phyloP scores from a whole-genome alignment of 2,329 filamentous ascomycete species.

The Colletotrichum destructivum region DNA sequence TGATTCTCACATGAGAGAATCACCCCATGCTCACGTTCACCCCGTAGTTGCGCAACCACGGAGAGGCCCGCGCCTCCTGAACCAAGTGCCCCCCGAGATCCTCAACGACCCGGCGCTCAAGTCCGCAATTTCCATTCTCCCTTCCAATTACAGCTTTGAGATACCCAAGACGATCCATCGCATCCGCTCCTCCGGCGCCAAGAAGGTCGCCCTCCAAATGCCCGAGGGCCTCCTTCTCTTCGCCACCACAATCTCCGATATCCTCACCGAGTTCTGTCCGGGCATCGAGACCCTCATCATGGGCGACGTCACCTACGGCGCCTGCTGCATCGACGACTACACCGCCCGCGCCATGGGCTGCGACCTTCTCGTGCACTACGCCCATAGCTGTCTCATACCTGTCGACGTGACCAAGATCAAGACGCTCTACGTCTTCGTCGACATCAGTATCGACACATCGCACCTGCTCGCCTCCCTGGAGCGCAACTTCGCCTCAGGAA shows the following conservation, averaged over 20 bases:
- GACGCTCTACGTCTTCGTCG: conserved; percentile 97
- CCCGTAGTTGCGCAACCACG: conserved; percentile 77
- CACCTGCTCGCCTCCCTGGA: conserved; percentile 90
- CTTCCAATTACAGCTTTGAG: conserved; percentile 98
- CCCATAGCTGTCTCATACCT: conserved; percentile 95
- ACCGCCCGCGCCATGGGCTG: conserved; percentile 94
- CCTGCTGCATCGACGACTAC: conserved; percentile 99
- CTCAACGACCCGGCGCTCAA: conserved; percentile 88
- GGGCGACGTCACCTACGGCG: conserved; percentile 98
- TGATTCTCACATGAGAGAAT: conserved; percentile 1
- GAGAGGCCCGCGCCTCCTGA: conserved; percentile 84
- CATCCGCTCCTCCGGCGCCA: conserved; percentile 84
- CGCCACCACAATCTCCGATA: conserved; percentile 97
- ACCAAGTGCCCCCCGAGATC: conserved; percentile 91
- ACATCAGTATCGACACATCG: conserved; percentile 93
- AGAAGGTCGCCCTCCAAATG: conserved; percentile 94
- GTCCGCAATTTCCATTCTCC: conserved; percentile 87
- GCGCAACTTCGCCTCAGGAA: conserved; percentile 87
- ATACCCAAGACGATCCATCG: conserved; percentile 98
- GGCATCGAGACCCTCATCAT: conserved; percentile 96
- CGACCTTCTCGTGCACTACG: conserved; percentile 95
- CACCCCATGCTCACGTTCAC: conserved; percentile 23
- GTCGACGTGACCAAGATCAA: conserved; percentile 98
- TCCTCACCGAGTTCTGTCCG: conserved; percentile 93
- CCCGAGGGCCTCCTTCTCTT: conserved; percentile 96